Conservation (phyloP, 2,329 filamentous ascomycete species). For the Dryadomyces sulphureus region DNA sequence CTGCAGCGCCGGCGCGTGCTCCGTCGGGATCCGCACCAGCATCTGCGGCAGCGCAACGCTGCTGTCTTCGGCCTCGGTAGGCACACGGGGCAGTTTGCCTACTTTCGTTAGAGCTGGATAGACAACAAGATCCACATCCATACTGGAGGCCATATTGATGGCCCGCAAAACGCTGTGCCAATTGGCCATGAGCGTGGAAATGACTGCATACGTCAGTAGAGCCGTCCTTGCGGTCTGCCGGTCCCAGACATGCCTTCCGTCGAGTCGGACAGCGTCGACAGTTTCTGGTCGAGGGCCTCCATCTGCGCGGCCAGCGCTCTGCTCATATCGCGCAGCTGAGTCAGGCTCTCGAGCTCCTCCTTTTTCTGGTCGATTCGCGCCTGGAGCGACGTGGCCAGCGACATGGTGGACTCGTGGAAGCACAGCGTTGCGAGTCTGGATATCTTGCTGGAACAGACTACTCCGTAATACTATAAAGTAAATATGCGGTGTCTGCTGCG, state of each 20-base stretch:
- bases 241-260: constrained; percentile 59
- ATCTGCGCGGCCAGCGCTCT: constrained; percentile 68
- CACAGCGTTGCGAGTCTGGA: too few relatives aligned
- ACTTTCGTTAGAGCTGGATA: background rate
- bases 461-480: background rate
- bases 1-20: constrained; percentile 53
- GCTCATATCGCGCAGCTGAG: constrained; percentile 64
- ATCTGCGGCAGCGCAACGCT: constrained; percentile 55
- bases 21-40: constrained; percentile 70
- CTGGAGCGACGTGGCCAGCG: constrained; percentile 51
- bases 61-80: constrained; percentile 24
- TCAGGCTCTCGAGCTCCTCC: constrained; percentile 64
- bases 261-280: constrained; percentile 63
- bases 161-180: constrained; percentile 78
- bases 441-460: constrained; percentile 43
- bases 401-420: too few relatives aligned
- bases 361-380: constrained; percentile 77
- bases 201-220: constrained; percentile 37
- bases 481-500: background rate
- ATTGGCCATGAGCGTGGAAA: constrained; percentile 71
- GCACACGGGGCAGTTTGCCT: constrained; percentile 58
- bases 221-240: too few relatives aligned
- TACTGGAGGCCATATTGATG: constrained; percentile 77
- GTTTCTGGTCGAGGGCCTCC: constrained; percentile 65
- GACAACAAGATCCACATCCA: constrained; percentile 19